Percentiles rank a stretch among this genome's conserved stretches.
Evolutionary conservation across 352 stramenopile genomes (phyloP).

Genomic region (Pythium apleroticum): DNA sequence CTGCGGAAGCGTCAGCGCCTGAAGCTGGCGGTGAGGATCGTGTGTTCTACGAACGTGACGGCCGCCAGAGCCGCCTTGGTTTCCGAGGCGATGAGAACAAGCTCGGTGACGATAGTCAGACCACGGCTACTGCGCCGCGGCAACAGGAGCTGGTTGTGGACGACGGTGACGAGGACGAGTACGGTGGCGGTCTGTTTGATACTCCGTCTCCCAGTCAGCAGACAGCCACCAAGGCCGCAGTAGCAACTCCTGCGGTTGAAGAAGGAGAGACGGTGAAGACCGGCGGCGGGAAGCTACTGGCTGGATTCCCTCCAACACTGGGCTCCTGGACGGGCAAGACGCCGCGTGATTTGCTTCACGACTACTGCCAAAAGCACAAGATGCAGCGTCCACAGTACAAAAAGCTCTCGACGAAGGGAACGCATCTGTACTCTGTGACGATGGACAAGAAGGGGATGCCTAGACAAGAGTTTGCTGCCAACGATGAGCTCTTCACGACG

Average conservation of each 20-base stretch:
- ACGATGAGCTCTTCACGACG: constrained; percentile 44
- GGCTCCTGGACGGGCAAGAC: constrained; percentile 75
- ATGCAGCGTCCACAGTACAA: constrained; percentile 80
- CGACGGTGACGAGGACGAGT: constrained; percentile 20
- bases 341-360: constrained; percentile 86
- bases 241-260: constrained; percentile 13
- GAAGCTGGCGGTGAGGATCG: constrained; percentile 1
- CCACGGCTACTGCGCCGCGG: neutral
- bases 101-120: neutral
- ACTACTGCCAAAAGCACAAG: constrained; percentile 89
- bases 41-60: constrained; percentile 20
- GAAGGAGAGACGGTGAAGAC: neutral
- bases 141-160: constrained; percentile 2
- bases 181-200: constrained; percentile 26
- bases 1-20: neutral
- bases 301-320: constrained; percentile 1
- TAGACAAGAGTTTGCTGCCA: constrained; percentile 33
- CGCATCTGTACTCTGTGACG: constrained; percentile 56
- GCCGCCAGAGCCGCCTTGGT: constrained; percentile 19
- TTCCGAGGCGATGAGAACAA: constrained; percentile 17
- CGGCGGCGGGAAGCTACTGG: constrained; percentile 10
- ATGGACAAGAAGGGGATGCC: constrained; percentile 30
- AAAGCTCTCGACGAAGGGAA: constrained; percentile 27
- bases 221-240: constrained; percentile 29
- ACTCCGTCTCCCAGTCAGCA: constrained; percentile 25